phyloP scores from a whole-genome alignment of 331 rosid species.

The Cydonia oblonga region DNA sequence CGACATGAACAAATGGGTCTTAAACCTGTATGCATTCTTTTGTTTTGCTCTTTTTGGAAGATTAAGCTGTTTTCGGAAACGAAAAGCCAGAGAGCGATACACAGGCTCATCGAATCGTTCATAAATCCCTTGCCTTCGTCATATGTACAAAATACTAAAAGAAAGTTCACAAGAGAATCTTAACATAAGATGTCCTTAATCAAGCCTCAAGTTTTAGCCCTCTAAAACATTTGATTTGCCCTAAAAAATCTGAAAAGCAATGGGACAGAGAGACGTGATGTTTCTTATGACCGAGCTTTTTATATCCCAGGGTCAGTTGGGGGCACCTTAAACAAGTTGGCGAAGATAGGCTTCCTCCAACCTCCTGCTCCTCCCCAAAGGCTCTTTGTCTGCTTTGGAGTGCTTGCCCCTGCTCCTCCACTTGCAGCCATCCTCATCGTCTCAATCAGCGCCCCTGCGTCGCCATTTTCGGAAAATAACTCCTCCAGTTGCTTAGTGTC shows the following conservation, averaged over 20 bases:
- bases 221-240: background rate
- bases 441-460: conserved; percentile 62
- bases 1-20: too few species aligned
- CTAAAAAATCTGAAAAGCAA: background rate
- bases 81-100: background rate
- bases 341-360: conserved; percentile 38
- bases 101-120: background rate
- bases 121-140: background rate
- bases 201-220: background rate
- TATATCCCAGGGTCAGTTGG: background rate
- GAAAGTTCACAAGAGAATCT: background rate
- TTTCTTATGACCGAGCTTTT: background rate
- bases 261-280: background rate
- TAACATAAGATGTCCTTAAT: background rate
- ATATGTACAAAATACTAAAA: conserved; percentile 4
- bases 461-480: conserved; percentile 57
- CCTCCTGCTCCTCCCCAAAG: conserved; percentile 21
- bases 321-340: conserved; percentile 11
- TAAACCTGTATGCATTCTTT: too few species aligned
- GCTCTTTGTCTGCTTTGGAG: conserved; percentile 28
- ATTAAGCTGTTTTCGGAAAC: background rate
- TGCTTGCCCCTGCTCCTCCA: conserved; percentile 11
- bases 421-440: conserved; percentile 59
- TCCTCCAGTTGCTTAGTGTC: conserved; percentile 55
- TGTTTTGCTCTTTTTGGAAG: background rate